phyloP scores from a whole-genome alignment of 306 rosid genomes.

The Cucurbita ficifolia region DNA sequence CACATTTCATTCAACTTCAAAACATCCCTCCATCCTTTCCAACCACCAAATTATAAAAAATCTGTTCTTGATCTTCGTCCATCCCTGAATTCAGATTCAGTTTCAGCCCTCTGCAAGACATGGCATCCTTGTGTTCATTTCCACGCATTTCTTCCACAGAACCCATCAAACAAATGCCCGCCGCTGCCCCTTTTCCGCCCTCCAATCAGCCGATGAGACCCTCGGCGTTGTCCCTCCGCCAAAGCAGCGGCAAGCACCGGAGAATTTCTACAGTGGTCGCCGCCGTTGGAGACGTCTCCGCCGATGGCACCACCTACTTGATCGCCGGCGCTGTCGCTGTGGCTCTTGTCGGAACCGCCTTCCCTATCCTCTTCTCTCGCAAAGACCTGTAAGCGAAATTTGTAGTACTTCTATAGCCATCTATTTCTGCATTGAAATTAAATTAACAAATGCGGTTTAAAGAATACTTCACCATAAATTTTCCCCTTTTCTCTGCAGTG shows the following conservation, averaged over 20 bases:
- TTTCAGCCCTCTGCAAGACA: neutral
- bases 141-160: neutral
- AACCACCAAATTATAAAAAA: neutral
- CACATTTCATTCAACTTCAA: neutral
- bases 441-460: neutral
- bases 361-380: slow-evolving; percentile 73
- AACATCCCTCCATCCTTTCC: neutral
- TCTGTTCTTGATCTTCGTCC: neutral
- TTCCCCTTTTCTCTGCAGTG: neutral
- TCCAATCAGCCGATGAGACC: slow-evolving; percentile 1
- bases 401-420: too few species aligned
- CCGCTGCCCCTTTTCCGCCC: neutral
- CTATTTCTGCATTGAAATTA: neutral
- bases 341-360: slow-evolving; percentile 75
- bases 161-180: neutral
- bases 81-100: neutral
- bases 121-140: neutral
- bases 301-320: slow-evolving; percentile 49
- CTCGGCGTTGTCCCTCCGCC: neutral
- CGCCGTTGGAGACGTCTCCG: slow-evolving; percentile 65
- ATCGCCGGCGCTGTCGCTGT: slow-evolving; percentile 63
- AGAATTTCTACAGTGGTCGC: slow-evolving; percentile 42
- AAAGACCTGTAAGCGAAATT: slow-evolving; percentile 45
- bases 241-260: slow-evolving; percentile 8
- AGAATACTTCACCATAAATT: neutral